Evolutionary conservation across 441 rosid genomes (phyloP).

Genomic region (Erysimum pusillum): DNA sequence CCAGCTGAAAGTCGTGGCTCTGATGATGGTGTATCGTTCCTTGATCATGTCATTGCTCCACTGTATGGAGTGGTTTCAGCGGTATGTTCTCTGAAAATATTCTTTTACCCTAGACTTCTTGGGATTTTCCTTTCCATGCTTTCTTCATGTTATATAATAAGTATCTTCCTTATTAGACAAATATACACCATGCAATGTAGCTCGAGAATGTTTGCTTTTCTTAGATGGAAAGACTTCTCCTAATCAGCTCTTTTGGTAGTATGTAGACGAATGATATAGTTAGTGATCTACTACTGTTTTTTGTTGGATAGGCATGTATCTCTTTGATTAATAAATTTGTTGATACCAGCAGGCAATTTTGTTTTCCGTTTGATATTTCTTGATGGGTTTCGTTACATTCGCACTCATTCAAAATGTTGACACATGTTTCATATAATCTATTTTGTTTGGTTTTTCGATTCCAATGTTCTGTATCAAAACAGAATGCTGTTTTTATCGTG

Average conservation of each 20-base stretch:
- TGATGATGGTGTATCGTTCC: slow-evolving; percentile 77
- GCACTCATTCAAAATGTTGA: slow-evolving; percentile 12
- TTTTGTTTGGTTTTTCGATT: slow-evolving; percentile 14
- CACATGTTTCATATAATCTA: slow-evolving; percentile 2
- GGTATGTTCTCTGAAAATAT: slow-evolving; percentile 58
- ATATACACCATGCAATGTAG: slow-evolving; percentile 3
- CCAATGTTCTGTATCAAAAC: slow-evolving; percentile 22
- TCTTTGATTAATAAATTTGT: neutral
- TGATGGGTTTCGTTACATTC: slow-evolving; percentile 6
- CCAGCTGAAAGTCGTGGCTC: slow-evolving; percentile 68
- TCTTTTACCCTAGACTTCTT: slow-evolving; percentile 17
- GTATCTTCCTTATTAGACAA: slow-evolving; percentile 22
- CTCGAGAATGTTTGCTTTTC: slow-evolving; percentile 20
- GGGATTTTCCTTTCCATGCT: slow-evolving; percentile 16
- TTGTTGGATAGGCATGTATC: slow-evolving; percentile 25
- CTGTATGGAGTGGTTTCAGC: slow-evolving; percentile 85
- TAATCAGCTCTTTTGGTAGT: slow-evolving; percentile 19
- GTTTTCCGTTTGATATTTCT: slow-evolving; percentile 13
- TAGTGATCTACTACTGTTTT: slow-evolving; percentile 33
- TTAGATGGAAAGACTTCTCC: slow-evolving; percentile 6
- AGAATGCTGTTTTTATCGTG: slow-evolving; percentile 7
- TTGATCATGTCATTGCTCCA: slow-evolving; percentile 84
- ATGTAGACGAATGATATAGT: slow-evolving; percentile 23
- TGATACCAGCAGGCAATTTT: slow-evolving; percentile 14
- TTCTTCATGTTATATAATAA: slow-evolving; percentile 19